phyloP scores from a whole-genome alignment of 2,329 filamentous ascomycete species.

The Elsinoe fawcettii region DNA sequence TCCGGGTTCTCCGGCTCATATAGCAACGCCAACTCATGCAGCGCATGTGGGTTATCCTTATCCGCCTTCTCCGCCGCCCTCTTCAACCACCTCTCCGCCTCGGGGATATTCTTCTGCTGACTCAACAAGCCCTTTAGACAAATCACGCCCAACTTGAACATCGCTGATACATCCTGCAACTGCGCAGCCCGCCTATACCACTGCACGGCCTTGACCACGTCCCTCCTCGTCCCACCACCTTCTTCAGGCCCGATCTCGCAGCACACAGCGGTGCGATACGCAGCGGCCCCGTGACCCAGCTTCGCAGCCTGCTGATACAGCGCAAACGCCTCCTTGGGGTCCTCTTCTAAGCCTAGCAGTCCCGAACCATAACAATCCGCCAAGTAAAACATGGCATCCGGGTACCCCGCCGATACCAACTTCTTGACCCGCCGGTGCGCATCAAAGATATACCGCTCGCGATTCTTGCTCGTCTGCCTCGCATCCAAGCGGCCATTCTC shows the following conservation, averaged over 20 bases:
- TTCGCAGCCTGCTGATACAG: slow-evolving; percentile 94
- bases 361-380: slow-evolving; percentile 86
- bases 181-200: slow-evolving; percentile 95
- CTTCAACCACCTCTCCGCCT: slow-evolving; percentile 88
- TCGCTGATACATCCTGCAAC: slow-evolving; percentile 82
- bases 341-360: slow-evolving; percentile 65
- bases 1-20: slow-evolving; percentile 56
- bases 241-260: slow-evolving; percentile 94
- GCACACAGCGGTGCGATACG: slow-evolving; percentile 92
- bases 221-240: slow-evolving; percentile 82
- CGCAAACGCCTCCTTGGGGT: slow-evolving; percentile 86
- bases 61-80: slow-evolving; percentile 84
- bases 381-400: slow-evolving; percentile 87
- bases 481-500: slow-evolving; percentile 65
- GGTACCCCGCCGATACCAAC: slow-evolving; percentile 61
- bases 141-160: slow-evolving; percentile 99
- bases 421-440: slow-evolving; percentile 90
- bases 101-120: slow-evolving; percentile 70
- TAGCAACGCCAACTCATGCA: slow-evolving; percentile 72
- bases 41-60: slow-evolving; percentile 81
- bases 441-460: slow-evolving; percentile 77
- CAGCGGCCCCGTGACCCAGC: slow-evolving; percentile 72
- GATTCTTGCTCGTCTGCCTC: slow-evolving; percentile 52
- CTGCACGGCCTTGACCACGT: slow-evolving; percentile 89
- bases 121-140: slow-evolving; percentile 87